Evolutionary conservation across 2,329 filamentous ascomycete genomes (phyloP).

Genomic region (Diaporthe caulivora): DNA sequence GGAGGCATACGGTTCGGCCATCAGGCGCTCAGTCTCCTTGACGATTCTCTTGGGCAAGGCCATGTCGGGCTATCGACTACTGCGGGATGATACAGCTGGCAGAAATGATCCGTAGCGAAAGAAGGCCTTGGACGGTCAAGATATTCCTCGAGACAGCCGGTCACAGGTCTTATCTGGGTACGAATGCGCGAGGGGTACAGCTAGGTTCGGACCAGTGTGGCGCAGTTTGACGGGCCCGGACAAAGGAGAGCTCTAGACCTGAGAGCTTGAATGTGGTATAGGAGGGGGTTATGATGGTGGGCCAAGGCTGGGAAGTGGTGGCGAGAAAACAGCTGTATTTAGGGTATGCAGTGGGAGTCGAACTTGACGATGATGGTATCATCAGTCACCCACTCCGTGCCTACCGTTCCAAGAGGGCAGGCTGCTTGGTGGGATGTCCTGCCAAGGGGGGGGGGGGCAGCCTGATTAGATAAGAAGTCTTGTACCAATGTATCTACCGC

Average conservation of each 20-base stretch:
- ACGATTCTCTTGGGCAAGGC: conserved; percentile 95
- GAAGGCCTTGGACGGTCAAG: background rate
- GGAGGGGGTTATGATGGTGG: background rate
- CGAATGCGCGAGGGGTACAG: background rate
- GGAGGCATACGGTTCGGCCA: conserved; percentile 87
- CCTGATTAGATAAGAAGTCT: conserved; percentile 32
- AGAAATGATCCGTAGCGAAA: background rate
- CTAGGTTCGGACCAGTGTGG: background rate
- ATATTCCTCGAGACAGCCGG: background rate
- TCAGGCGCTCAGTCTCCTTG: conserved; percentile 97
- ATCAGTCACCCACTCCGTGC: background rate
- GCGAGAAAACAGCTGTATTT: background rate
- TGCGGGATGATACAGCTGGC: background rate
- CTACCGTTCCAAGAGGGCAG: background rate
- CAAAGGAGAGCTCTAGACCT: background rate
- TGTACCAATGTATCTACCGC: background rate
- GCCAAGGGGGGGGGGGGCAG: conserved; percentile 18
- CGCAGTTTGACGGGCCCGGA: background rate
- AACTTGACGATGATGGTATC: conserved; percentile 21
- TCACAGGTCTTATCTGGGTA: conserved; percentile 1
- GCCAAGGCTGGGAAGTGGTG: background rate
- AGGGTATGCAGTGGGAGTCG: background rate
- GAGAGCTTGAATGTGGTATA: background rate
- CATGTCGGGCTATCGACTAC: conserved; percentile 56
- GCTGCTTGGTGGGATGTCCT: conserved; percentile 29